Conservation (phyloP, 2,329 filamentous ascomycete species). For the Akanthomyces dipterigenus region DNA sequence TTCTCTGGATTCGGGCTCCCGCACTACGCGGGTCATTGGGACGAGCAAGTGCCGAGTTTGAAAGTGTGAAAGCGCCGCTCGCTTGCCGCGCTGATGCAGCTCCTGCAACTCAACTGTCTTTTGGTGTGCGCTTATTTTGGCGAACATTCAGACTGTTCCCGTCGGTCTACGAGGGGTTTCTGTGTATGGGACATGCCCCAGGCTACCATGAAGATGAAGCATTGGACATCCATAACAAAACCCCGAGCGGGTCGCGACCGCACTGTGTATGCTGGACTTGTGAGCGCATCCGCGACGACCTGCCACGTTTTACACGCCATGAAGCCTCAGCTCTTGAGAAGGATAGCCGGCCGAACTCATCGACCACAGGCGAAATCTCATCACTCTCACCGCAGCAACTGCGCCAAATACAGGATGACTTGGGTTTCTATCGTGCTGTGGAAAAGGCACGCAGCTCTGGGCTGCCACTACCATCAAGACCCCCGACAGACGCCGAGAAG, state of each 20-base stretch:
- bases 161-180: neutral
- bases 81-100: neutral
- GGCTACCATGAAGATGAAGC: neutral
- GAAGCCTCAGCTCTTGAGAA: neutral
- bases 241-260: too few species aligned
- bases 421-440: neutral
- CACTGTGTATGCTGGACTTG: neutral
- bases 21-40: neutral
- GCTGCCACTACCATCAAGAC: neutral
- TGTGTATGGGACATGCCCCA: neutral
- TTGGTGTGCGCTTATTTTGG: neutral
- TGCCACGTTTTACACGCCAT: neutral
- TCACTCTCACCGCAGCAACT: neutral
- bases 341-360: neutral
- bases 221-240: neutral
- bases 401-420: neutral
- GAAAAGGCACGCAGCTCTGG: neutral
- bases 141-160: neutral
- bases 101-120: neutral
- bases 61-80: neutral
- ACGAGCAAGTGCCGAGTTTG: neutral
- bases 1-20: neutral
- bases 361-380: neutral
- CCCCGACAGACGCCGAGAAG: neutral
- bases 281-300: neutral